Evolutionary conservation across 1,139 yeast genomes (phyloP).

Genomic region (Entelexis paramagnoliae): DNA sequence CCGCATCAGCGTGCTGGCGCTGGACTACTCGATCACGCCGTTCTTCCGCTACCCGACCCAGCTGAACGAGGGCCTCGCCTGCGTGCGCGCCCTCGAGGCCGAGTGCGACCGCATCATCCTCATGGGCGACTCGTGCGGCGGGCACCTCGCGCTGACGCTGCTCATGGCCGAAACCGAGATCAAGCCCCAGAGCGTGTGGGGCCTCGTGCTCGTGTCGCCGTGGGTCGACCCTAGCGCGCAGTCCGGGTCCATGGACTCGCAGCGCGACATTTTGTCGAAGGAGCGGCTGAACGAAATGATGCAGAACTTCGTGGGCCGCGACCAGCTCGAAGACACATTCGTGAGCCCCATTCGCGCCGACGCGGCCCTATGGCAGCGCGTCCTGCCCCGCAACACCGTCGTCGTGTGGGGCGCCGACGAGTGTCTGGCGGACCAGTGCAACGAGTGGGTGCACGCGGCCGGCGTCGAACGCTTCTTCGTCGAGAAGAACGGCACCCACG

Average conservation of each 20-base stretch:
- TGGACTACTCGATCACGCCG: constrained; percentile 38
- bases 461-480: constrained; percentile 13
- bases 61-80: constrained; percentile 33
- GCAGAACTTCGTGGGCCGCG: constrained; percentile 28
- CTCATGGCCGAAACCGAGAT: constrained; percentile 30
- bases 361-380: constrained; percentile 30
- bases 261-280: constrained; percentile 16
- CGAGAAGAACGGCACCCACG: constrained; percentile 24
- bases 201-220: constrained; percentile 37
- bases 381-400: constrained; percentile 31
- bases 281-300: constrained; percentile 27
- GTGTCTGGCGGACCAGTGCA: constrained; percentile 26
- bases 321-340: constrained; percentile 17
- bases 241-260: constrained; percentile 16
- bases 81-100: constrained; percentile 30
- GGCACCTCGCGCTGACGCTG: constrained; percentile 34
- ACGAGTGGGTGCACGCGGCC: constrained; percentile 9
- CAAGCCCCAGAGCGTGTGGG: constrained; percentile 28
- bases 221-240: constrained; percentile 31
- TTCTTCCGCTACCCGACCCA: constrained; percentile 36
- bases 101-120: constrained; percentile 31
- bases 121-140: constrained; percentile 44
- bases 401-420: constrained; percentile 38
- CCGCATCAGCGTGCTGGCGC: constrained; percentile 30
- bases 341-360: constrained; percentile 20